Conservation (phyloP, 108 stramenopile species). For the Nitzschia sp. region DNA sequence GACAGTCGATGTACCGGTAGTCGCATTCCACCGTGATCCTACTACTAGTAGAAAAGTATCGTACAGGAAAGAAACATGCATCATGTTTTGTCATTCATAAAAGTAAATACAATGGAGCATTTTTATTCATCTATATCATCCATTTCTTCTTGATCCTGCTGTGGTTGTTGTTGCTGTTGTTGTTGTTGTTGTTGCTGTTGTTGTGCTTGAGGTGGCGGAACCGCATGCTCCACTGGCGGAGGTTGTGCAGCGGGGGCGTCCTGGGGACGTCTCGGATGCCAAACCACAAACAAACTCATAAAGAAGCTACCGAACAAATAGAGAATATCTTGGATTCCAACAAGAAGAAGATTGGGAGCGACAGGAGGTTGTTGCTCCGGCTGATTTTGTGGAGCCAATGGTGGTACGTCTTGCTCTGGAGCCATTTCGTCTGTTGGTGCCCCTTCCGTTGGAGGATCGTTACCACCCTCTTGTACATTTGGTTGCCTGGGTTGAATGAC, state of each 20-base stretch:
- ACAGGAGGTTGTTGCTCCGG: neutral
- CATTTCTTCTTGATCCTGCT: too few relatives aligned
- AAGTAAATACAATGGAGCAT: too few relatives aligned
- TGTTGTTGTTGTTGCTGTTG: too few relatives aligned
- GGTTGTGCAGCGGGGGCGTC: neutral
- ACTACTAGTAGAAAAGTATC: too few relatives aligned
- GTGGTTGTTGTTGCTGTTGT: too few relatives aligned
- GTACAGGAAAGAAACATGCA: too few relatives aligned
- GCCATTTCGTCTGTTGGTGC: too few relatives aligned
- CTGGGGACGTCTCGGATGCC: conserved; percentile 27
- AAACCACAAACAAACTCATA: conserved; percentile 45
- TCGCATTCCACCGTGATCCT: too few relatives aligned
- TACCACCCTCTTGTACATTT: neutral
- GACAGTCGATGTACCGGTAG: too few relatives aligned
- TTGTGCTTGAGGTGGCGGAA: neutral
- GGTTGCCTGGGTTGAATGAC: neutral
- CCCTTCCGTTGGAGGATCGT: neutral
- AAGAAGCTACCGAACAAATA: conserved; percentile 39
- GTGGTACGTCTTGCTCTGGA: too few relatives aligned
- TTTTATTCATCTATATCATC: too few relatives aligned
- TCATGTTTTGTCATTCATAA: too few relatives aligned
- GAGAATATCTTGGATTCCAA: conserved; percentile 14
- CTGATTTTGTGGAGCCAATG: neutral
- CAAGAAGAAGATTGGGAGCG: neutral
- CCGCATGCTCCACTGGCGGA: neutral